Evolutionary conservation across 2,329 filamentous ascomycete genomes (phyloP).

Genomic region (Trichoderma atrobrunneum): DNA sequence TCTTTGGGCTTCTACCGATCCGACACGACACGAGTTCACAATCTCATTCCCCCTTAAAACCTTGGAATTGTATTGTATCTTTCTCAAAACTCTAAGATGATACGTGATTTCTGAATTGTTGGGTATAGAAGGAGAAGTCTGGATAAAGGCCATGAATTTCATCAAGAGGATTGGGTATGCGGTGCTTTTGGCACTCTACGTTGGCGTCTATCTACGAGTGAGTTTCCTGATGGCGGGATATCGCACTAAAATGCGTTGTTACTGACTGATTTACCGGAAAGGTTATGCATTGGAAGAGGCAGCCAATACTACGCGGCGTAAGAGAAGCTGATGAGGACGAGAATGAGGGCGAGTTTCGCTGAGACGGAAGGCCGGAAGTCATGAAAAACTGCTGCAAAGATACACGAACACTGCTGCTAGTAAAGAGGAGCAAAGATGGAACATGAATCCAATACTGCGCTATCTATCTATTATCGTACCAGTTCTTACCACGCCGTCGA

Average conservation of each 20-base stretch:
- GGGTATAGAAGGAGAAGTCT: not conserved
- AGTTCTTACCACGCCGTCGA: constrained; percentile 8
- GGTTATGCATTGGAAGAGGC: not conserved
- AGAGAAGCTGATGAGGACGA: not conserved
- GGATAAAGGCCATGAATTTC: not conserved
- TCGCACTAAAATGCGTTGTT: not conserved
- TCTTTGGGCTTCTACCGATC: not conserved
- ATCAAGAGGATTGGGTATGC: constrained; percentile 5
- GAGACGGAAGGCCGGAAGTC: not conserved
- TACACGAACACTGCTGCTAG: not conserved
- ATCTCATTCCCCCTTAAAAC: not conserved
- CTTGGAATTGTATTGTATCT: too few relatives aligned
- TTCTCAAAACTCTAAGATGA: not conserved
- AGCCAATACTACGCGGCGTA: not conserved
- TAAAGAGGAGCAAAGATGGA: not conserved
- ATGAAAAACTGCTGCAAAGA: not conserved
- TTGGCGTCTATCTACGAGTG: constrained; percentile 7
- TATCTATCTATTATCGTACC: not conserved
- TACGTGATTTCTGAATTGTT: not conserved
- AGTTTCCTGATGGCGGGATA: not conserved
- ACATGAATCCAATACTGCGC: not conserved
- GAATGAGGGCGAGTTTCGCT: not conserved
- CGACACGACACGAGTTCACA: not conserved
- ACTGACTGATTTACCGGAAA: not conserved
- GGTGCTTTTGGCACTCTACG: constrained; percentile 14